Evolutionary conservation across 2,329 filamentous ascomycete species (phyloP), one percentile per base, ranked within the genome.

Genomic region (Verticillium nubilum): DNA sequence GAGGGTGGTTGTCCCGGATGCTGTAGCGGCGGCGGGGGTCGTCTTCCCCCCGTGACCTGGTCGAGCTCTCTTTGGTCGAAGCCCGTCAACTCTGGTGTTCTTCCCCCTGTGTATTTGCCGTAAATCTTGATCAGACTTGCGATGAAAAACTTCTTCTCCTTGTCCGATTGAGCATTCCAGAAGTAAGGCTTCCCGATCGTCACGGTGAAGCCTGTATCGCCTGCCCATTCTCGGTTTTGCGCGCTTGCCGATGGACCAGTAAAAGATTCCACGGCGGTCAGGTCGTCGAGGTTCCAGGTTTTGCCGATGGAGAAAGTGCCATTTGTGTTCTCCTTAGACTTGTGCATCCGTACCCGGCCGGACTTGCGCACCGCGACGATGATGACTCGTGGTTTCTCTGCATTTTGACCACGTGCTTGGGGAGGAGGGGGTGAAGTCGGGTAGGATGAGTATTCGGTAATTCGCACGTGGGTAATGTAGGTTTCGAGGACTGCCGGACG

Each of bases 81-180:
- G 7, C 94, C 94, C 59, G 85, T 78, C 57, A 99, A 80, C 60
- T 90, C 84, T 2, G 95, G 95, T 31, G 86, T 76, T 68, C 88
- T 89, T 13, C 94, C 94, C 28, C 91, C 90, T 1, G 95, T 98
- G 71, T 98, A 99, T 75, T 98, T 99, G 67, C 88, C 88, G 73
- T 91, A 99, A 65, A 99, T 97, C 75, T 98, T 99, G 70, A 98
- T 86, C 66, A 98, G 77, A 73, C 93, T 97, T 33, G 91, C 92
- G 68, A 99, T 95, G 74, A 99, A 99, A 76, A 98, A 98, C 71
- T 97, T 94, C 80, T 97, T 98, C 76, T 99, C 95, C 77, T 97
- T 97, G 58, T 91, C 84, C 1, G 91, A 95, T 64, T 92, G 88
- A 33, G 95, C 92, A 73, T 96, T 87, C 95, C 95, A 99, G 73